Evolutionary conservation across 2,329 filamentous ascomycete species (phyloP), one percentile per base, ranked within the genome.

Genomic region (Stachybotrys echinatus): DNA sequence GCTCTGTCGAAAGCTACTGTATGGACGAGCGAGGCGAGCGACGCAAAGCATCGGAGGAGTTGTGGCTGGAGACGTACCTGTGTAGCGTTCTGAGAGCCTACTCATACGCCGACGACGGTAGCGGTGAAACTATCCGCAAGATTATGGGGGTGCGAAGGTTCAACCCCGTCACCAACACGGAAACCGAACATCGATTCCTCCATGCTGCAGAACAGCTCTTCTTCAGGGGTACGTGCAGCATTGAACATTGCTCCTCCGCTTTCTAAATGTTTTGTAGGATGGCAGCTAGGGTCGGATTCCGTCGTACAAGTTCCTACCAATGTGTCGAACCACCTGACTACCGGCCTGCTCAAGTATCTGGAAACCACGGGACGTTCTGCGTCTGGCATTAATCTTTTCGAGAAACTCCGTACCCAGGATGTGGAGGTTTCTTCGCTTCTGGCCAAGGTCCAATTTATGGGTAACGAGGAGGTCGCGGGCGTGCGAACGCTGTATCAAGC

Each of bases 131-230:
- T 1, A 96, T 97, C 65, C 88, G 94, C 69, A 95, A 94, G 73
- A 96, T 99, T 52, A 89, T 97, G 65, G 94, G 92, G n/a, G 91
- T 97, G 47, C 82, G 94, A 59, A 83, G 94, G 55, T 97, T 99
- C 78, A 99, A 99, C 65, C 94, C 94, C 1, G 89, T 99, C 53
- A 96, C 91, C 45, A 97, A 89, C 68, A 97, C 94, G n/a, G 94
- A 99, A 68, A 91, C 90, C 53, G 94, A 99, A 70, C 94, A 99
- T 65, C 89, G 89, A 56, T 99, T 99, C 66, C 76, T 99, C 40
- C 88, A 95, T 62, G 90, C 94, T 19, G 94, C 94, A 12, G 94
- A 99, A 71, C 87, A 88, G 61, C 77, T 99, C 27, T 99, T 99
- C 71, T 97, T 97, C 73, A 84, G 88, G 70, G 92, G 91, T 89